These are phyloP conservation scores for Suhomyces atakaporum DNA, from an alignment of 1,139 yeast genomes.

Conservation along the genomic window DNA sequence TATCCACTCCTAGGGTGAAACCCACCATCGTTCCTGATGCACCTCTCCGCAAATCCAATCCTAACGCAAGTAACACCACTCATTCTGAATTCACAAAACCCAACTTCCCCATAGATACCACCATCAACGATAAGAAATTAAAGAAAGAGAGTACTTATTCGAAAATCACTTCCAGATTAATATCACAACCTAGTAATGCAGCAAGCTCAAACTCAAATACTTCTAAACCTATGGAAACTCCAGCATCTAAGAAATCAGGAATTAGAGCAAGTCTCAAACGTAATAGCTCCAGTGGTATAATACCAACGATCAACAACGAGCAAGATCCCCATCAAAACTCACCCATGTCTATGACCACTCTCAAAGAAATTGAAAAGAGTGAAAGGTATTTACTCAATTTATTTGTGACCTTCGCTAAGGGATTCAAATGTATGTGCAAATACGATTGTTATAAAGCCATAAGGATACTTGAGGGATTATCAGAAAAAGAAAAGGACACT, in stretches of 20 bases:
- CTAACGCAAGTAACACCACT: conserved; percentile 21
- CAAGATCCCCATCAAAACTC: conserved; percentile 2
- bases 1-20: conserved; percentile 52
- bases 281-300: conserved; percentile 27
- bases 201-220: conserved; percentile 2
- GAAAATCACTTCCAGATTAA: conserved; percentile 54
- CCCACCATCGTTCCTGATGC: conserved; percentile 51
- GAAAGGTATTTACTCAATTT: conserved; percentile 51
- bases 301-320: conserved; percentile 10
- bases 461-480: conserved; percentile 61
- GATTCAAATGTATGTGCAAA: conserved; percentile 61
- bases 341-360: conserved; percentile 16
- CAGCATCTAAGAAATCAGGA: conserved; percentile 15
- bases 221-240: conserved; percentile 15
- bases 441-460: conserved; percentile 85
- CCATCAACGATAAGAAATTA: conserved; percentile 17
- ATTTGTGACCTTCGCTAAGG: conserved; percentile 65
- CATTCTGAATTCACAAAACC: conserved; percentile 41
- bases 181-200: conserved; percentile 42
- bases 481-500: conserved; percentile 65
- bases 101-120: conserved; percentile 25
- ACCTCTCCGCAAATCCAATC: conserved; percentile 49
- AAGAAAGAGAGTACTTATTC: conserved; percentile 40
- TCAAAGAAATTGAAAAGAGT: conserved; percentile 42
- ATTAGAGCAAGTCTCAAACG: conserved; percentile 28